Conservation (phyloP, 805 yeast species). For the Starmerella vaccinii region DNA sequence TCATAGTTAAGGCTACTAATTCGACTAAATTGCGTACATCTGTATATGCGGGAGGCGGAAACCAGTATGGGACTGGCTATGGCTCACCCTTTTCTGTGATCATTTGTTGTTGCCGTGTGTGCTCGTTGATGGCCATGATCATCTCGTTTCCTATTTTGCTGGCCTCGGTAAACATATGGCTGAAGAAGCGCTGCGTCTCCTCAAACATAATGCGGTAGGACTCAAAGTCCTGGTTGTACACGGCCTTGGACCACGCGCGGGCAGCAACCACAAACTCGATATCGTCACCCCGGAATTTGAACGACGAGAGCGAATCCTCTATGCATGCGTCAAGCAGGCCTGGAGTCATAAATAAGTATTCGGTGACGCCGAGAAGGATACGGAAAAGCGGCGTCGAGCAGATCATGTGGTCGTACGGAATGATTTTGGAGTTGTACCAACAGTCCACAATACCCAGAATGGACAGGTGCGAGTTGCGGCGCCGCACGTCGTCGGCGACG, state of each 20-base stretch:
- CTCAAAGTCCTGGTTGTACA: conserved; percentile 62
- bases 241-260: conserved; percentile 73
- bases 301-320: conserved; percentile 55
- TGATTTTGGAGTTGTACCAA: conserved; percentile 75
- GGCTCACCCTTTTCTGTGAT: neutral
- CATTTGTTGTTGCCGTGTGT: conserved; percentile 14
- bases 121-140: conserved; percentile 40
- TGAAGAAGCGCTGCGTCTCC: conserved; percentile 69
- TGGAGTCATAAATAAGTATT: conserved; percentile 78
- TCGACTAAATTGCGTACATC: too few species aligned
- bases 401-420: conserved; percentile 93
- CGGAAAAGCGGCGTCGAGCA: conserved; percentile 92
- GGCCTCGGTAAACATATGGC: conserved; percentile 82
- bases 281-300: conserved; percentile 75
- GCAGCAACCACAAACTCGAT: conserved; percentile 88
- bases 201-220: conserved; percentile 65
- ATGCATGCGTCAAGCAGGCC: conserved; percentile 72
- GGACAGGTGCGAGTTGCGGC: conserved; percentile 81
- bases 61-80: neutral
- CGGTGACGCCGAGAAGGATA: conserved; percentile 87
- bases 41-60: too few species aligned
- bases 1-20: too few species aligned
- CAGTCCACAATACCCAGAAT: conserved; percentile 85
- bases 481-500: conserved; percentile 41
- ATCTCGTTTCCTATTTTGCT: conserved; percentile 82